Evolutionary conservation across 2,329 filamentous ascomycete species (phyloP), one percentile per base, ranked within the genome.

Genomic region (Atkinsonella texensis): DNA sequence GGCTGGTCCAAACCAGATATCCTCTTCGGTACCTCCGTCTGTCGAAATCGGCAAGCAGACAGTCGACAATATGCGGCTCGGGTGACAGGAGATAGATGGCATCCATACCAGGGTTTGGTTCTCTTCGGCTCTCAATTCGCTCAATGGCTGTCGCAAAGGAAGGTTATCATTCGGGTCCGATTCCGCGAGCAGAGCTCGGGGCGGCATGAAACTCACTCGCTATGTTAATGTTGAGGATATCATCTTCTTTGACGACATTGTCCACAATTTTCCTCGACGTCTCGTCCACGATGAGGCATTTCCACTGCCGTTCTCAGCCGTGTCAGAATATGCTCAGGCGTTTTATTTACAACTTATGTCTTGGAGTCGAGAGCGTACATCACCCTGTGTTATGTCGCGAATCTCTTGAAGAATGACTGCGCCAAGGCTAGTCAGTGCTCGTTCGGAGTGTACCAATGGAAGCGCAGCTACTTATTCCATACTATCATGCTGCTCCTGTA

Each of bases 151-250:
- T 46, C 50, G 50, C 50, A 52, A 48, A n/a, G 55, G 58, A 53
- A 59, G 53, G 46, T 56, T 43, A 52, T 50, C 35, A 31, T 50
- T 39, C 6, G 43, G 51, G 46, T 38, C 1, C 48, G 52, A 51
- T 48, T 15, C 50, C 32, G 56, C 53, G 48, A 52, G 42, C 48
- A 51, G 48, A 54, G 39, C 55, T 50, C 43, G 47, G 33, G 46
- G 35, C 9, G 18, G 39, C 15, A n/a, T n/a, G n/a, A 12, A 32
- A 65, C 84, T 65, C 77, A 95, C 90, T 95, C 59, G 90, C 91
- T 69, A 98, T 87, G 67, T 95, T 95, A 70, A 89, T 83, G 66
- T 95, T 94, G 70, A 98, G 84, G 59, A 98, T 94, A 63, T 96
- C 89, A 80, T 98, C 91, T 74, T 96, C 87, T 63, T 89, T 91